phyloP scores from a whole-genome alignment of 495 filamentous ascomycete genomes.

The Aspergillus ellipticus region DNA sequence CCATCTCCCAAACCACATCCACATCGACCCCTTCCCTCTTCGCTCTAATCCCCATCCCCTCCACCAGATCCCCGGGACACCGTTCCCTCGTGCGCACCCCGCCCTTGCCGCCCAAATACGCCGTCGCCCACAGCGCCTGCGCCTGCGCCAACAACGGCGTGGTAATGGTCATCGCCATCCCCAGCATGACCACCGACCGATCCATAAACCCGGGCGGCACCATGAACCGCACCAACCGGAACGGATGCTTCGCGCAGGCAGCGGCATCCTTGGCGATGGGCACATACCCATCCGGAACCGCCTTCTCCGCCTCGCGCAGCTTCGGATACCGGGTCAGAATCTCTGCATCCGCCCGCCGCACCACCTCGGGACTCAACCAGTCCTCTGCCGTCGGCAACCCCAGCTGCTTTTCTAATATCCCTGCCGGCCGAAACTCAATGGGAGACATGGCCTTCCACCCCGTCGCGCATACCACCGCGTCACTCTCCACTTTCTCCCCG shows the following conservation, averaged over 20 bases:
- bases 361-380: conserved; percentile 22
- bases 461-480: conserved; percentile 67
- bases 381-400: conserved; percentile 36
- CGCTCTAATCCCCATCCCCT: not conserved
- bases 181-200: conserved; percentile 64
- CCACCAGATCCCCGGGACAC: conserved; percentile 20
- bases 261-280: conserved; percentile 27
- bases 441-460: conserved; percentile 64
- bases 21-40: conserved; percentile 9
- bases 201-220: conserved; percentile 57
- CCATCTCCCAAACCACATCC: conserved; percentile 51
- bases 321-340: conserved; percentile 66
- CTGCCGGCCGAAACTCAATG: conserved; percentile 59
- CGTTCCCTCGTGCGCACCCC: conserved; percentile 22
- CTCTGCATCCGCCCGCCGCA: conserved; percentile 55
- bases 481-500: conserved; percentile 6
- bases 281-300: conserved; percentile 26
- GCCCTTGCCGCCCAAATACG: conserved; percentile 53
- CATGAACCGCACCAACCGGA: conserved; percentile 65
- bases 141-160: conserved; percentile 60
- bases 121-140: conserved; percentile 70
- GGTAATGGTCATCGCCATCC: conserved; percentile 60
- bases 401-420: conserved; percentile 34
- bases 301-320: conserved; percentile 40
- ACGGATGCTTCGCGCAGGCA: conserved; percentile 36